A percentile compares a stretch with the other conserved stretches of the same genome.
Evolutionary conservation across 1,284 basidiomycete species (phyloP).

Genomic region (Amylostereum chailletii): DNA sequence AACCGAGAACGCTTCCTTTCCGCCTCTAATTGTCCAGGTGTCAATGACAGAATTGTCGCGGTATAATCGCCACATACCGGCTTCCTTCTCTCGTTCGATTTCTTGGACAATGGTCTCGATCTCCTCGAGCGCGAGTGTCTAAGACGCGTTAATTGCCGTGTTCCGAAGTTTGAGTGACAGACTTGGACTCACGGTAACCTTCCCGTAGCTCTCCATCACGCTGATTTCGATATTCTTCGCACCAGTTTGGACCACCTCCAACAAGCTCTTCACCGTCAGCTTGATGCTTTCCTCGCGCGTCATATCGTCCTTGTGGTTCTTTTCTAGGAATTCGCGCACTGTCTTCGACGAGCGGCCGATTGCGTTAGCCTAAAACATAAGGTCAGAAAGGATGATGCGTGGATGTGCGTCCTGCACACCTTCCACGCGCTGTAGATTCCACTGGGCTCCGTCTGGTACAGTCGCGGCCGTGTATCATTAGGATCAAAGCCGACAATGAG

Average conservation of each 20-base stretch:
- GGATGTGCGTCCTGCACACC: conserved; percentile 34
- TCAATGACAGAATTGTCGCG: conserved; percentile 2
- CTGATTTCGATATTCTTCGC: conserved; percentile 99
- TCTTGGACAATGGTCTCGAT: conserved; percentile 87
- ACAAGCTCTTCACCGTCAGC: conserved; percentile 88
- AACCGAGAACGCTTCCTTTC: conserved; percentile 75
- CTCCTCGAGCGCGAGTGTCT: conserved; percentile 81
- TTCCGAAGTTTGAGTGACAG: not conserved
- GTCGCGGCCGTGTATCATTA: conserved; percentile 76
- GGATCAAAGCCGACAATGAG: conserved; percentile 97
- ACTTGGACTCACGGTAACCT: conserved; percentile 67
- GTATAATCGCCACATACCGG: conserved; percentile 41
- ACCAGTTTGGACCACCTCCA: conserved; percentile 98
- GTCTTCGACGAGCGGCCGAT: conserved; percentile 98
- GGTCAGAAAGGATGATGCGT: not conserved
- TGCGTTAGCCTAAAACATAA: conserved; percentile 74
- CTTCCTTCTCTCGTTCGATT: conserved; percentile 95
- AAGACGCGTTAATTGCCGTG: not conserved
- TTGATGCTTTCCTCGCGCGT: conserved; percentile 88
- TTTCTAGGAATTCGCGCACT: conserved; percentile 97
- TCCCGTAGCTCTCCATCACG: conserved; percentile 91
- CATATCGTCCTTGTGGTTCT: conserved; percentile 94
- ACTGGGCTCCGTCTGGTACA: conserved; percentile 97
- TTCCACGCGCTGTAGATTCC: conserved; percentile 99
- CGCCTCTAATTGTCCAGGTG: conserved; percentile 47